Evolutionary conservation across 176 grass and related monocot species (phyloP).

Genomic region (Dendrocalamus sinicus): DNA sequence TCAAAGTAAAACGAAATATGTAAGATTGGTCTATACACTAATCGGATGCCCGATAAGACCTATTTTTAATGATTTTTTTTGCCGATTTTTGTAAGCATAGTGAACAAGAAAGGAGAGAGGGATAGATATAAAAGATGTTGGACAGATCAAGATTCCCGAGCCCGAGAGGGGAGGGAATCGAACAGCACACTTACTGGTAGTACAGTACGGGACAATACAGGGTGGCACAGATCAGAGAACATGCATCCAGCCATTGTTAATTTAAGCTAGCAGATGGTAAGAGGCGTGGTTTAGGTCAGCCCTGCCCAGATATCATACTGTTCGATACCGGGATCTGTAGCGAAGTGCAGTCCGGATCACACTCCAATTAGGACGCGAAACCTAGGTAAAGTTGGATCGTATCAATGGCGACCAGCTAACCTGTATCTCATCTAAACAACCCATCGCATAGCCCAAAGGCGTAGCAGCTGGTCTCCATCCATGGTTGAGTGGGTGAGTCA

Average conservation of each 20-base stretch:
- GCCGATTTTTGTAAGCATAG: no score
- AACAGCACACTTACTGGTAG: slow-evolving; percentile 33
- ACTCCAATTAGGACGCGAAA: neutral
- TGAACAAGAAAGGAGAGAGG: slow-evolving; percentile 16
- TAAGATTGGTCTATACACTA: no score
- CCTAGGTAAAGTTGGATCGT: neutral
- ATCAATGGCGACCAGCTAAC: neutral
- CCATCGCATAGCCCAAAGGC: neutral
- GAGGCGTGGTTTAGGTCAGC: slow-evolving; percentile 40
- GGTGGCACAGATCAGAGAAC: slow-evolving; percentile 55
- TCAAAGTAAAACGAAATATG: no score
- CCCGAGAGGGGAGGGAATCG: slow-evolving; percentile 36
- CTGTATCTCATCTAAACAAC: neutral
- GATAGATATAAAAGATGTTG: neutral
- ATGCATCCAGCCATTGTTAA: slow-evolving; percentile 48
- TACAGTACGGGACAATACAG: slow-evolving; percentile 48
- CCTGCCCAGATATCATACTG: neutral
- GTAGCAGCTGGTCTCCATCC: no score
- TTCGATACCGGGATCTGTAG: neutral
- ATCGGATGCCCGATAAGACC: no score
- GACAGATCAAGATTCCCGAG: slow-evolving; percentile 47
- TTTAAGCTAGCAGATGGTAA: slow-evolving; percentile 25
- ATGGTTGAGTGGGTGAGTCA: no score
- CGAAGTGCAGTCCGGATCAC: neutral
- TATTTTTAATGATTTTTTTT: no score